A percentile compares a stretch with the other conserved stretches of the same genome.
Evolutionary conservation across 2,329 filamentous ascomycete species (phyloP).

Genomic region (Geoglossum cookeanum): DNA sequence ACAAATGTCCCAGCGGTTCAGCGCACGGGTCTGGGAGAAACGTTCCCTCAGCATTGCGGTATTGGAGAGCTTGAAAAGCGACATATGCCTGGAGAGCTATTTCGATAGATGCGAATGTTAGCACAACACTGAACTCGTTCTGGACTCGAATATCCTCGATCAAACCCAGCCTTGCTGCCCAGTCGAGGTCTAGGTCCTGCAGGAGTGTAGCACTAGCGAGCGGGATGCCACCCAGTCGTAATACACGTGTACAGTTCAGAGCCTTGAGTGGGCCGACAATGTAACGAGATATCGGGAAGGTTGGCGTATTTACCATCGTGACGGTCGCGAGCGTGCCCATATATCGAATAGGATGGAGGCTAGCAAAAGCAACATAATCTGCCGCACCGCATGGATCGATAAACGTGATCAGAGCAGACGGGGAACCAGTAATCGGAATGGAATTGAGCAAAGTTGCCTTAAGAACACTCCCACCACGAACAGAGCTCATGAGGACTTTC

Average conservation of each 20-base stretch:
- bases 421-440: neutral
- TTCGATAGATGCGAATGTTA: neutral
- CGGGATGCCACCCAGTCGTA: neutral
- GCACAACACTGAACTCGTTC: neutral
- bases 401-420: neutral
- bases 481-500: neutral
- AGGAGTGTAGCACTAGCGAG: neutral
- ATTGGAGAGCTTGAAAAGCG: neutral
- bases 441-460: neutral
- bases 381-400: neutral
- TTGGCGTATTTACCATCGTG: neutral
- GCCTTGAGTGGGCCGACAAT: neutral
- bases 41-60: neutral
- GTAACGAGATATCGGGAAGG: neutral
- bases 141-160: neutral
- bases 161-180: neutral
- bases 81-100: neutral
- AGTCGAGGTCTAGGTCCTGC: neutral
- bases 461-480: neutral
- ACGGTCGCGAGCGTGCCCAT: neutral
- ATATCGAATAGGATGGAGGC: neutral
- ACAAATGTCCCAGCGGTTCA: constrained; percentile 28
- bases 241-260: neutral
- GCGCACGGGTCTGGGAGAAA: neutral
- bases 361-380: neutral